Conservation (phyloP, 108 stramenopile genomes). For the Conticribra weissflogii region DNA sequence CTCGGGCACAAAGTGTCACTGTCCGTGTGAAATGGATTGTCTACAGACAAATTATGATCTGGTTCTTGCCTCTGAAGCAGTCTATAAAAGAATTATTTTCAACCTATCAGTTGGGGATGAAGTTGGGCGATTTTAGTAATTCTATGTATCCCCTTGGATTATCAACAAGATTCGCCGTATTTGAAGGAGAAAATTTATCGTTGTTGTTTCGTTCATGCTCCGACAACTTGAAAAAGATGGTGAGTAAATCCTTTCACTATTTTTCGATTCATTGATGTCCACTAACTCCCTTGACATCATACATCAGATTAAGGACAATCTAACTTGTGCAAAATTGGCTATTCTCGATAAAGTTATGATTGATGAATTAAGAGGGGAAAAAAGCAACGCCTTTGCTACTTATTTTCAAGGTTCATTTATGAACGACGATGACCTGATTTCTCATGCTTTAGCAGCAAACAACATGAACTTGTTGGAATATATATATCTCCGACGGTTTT, state of each 20-base stretch:
- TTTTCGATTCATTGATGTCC: neutral
- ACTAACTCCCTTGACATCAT: neutral
- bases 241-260: neutral
- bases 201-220: neutral
- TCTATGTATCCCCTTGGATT: constrained; percentile 8
- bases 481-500: too few species aligned
- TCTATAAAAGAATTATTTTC: neutral
- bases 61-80: neutral
- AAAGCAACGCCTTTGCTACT: constrained; percentile 1
- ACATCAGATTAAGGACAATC: neutral
- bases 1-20: too few species aligned
- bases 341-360: neutral
- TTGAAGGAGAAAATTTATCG: constrained; percentile 20
- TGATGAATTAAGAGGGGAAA: constrained; percentile 3
- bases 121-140: constrained; percentile 11
- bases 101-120: neutral
- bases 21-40: neutral
- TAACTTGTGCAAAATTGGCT: neutral
- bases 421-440: too few species aligned
- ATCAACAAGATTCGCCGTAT: neutral
- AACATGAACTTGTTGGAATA: too few species aligned
- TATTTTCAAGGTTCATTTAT: neutral
- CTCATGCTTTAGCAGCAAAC: too few species aligned
- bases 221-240: neutral
- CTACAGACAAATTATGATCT: neutral